A percentile compares a stretch with the other conserved stretches of the same genome.
Conservation (phyloP, 2,329 filamentous ascomycete genomes). For the Aspergillus niger region DNA sequence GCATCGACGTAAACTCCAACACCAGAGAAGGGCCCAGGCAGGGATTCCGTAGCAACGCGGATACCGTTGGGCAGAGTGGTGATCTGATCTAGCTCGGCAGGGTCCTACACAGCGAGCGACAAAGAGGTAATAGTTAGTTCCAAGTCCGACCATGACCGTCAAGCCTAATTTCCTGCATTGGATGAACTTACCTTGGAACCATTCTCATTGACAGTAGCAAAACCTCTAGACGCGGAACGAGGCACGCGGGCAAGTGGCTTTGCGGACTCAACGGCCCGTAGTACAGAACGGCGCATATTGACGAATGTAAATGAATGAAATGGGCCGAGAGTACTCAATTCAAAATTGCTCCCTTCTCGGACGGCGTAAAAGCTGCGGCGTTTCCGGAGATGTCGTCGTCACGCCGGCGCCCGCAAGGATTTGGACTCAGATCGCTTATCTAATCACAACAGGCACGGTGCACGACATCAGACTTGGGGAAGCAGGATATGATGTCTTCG, state of each 20-base stretch:
- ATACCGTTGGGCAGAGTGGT: constrained; percentile 90
- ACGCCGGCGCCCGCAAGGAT: constrained; percentile 17
- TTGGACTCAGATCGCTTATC: constrained; percentile 29
- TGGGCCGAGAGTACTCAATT: constrained; percentile 1
- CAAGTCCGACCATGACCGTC: background rate
- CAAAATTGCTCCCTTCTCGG: constrained; percentile 3
- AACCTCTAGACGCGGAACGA: constrained; percentile 38
- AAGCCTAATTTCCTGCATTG: background rate
- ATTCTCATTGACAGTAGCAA: constrained; percentile 38
- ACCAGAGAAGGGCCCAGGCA: constrained; percentile 91
- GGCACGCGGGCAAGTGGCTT: constrained; percentile 38
- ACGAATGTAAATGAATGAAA: constrained; percentile 7
- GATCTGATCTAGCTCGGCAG: constrained; percentile 81
- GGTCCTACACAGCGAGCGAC: constrained; percentile 59
- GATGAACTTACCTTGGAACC: constrained; percentile 34
- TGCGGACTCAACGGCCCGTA: constrained; percentile 43
- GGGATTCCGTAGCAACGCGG: constrained; percentile 89
- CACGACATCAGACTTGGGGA: background rate
- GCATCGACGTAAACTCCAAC: constrained; percentile 96
- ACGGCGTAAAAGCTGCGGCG: constrained; percentile 15
- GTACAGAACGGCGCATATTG: constrained; percentile 44
- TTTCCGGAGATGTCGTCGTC: constrained; percentile 18
- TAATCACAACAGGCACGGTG: constrained; percentile 26
- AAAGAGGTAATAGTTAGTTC: constrained; percentile 11
- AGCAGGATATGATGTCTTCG: background rate